These are phyloP conservation scores for Fraxinus platypoda DNA, from an alignment of 305 asterid species.

Conservation along the genomic window DNA sequence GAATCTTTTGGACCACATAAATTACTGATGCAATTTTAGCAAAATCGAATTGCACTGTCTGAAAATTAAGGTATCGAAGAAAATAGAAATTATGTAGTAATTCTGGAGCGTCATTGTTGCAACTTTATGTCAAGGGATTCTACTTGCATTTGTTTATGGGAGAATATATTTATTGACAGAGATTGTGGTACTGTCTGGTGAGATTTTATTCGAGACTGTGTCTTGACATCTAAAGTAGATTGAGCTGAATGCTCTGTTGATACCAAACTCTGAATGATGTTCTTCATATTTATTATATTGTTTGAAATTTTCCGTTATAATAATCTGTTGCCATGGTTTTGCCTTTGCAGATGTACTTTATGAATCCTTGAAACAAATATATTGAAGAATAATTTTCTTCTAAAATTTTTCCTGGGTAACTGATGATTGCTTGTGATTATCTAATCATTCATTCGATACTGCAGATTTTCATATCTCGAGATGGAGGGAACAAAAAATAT, in stretches of 20 bases:
- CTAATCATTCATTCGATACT: conserved; percentile 21
- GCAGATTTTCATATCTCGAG: conserved; percentile 96
- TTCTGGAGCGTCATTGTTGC: neutral
- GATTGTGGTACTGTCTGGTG: neutral
- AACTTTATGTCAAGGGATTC: neutral
- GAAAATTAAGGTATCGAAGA: neutral
- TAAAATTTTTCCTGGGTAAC: neutral
- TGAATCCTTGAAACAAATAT: neutral
- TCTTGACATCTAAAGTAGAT: neutral
- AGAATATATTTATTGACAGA: neutral
- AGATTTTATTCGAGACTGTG: neutral
- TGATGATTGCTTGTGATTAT: neutral
- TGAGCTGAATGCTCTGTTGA: neutral
- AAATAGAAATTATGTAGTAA: neutral
- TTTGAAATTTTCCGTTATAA: neutral
- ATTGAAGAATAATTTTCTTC: neutral
- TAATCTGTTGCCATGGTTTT: neutral
- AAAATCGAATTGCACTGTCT: neutral
- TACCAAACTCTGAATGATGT: neutral
- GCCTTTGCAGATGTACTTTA: neutral
- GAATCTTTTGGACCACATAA: neutral
- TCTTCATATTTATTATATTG: neutral
- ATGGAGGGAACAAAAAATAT: conserved; percentile 88
- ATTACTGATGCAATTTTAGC: neutral
- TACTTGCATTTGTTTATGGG: neutral